Evolutionary conservation across 2,329 filamentous ascomycete genomes (phyloP), one percentile per base, ranked within the genome.

Genomic region (Chaetomium sp.): DNA sequence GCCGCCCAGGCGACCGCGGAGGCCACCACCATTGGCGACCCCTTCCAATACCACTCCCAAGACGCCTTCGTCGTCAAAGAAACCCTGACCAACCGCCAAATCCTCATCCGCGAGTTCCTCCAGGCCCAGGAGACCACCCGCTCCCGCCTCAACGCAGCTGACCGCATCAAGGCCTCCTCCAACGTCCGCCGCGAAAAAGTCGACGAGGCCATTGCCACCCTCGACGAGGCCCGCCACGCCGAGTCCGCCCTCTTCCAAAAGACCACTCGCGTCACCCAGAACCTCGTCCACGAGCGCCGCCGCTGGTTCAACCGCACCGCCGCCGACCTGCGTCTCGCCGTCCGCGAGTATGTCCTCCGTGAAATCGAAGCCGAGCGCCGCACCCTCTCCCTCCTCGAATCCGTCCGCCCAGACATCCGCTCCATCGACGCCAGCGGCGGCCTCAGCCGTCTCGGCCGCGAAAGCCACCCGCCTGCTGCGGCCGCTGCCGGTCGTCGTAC

Each of bases 31-130:
- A 80, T 99, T 50, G 91, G 90, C 46, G 94, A 99, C 65, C 89
- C 94, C 9, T 84, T 99, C 60, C 88, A 91, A 66, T 96, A 97
- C 69, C 91, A 97, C 73, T 96, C 91, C 45, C 86, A 89, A 55
- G 94, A 99, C 71, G 89, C 94, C 45, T 95, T 96, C 69, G 95
- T 97, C 65, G 94, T 97, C 63, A 99, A 99, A 72, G 94, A 99
- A 70, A 96, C 91, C 9, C 80, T 99, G 60, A 99, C 94, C 4
- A 99, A 99, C 74, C 88, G 94, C 10, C 94, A 99, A 73, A 96
- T 99, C 60, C 81, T 99, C 19, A 87, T 96, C 44, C 90, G 94
- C 57, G 94, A 99, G 67, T 85, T 97, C 57, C 75, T 95, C 33
- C 90, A 96, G 71, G 91, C 94, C 0, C 91, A 97, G 69, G 88